Evolutionary conservation across 768 basidiomycete genomes (phyloP).

Genomic region (Tulasnella sp.): DNA sequence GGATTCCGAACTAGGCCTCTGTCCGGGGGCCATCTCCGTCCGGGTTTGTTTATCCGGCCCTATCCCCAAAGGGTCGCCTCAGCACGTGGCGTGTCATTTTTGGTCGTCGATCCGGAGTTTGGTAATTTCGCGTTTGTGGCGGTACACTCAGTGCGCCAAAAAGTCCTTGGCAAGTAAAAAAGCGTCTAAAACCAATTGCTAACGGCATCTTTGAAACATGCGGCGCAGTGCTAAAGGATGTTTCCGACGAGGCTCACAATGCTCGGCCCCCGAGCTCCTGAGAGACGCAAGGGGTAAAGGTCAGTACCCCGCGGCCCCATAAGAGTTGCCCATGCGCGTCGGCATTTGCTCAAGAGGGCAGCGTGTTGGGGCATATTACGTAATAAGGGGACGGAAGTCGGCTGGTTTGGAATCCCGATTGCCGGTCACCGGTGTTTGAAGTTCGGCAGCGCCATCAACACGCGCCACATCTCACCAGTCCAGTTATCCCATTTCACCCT

Average conservation of each 20-base stretch:
- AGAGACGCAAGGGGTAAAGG: not conserved
- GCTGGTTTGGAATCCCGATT: not conserved
- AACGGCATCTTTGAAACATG: not conserved
- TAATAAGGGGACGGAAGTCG: not conserved
- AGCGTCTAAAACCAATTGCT: not conserved
- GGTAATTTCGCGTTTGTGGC: not conserved
- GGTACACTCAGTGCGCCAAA: not conserved
- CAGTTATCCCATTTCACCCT: not conserved
- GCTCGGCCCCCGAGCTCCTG: not conserved
- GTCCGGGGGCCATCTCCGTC: not conserved
- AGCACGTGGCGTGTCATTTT: not conserved
- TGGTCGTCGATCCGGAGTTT: constrained; percentile 18
- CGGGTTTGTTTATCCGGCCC: not conserved
- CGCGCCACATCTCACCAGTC: not conserved
- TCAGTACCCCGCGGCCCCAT: not conserved
- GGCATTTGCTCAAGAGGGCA: not conserved
- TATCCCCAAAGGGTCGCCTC: not conserved
- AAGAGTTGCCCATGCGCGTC: not conserved
- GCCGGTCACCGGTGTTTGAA: not conserved
- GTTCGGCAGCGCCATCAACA: not conserved
- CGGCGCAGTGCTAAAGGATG: not conserved
- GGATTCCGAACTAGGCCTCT: not conserved
- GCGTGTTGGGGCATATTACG: not conserved
- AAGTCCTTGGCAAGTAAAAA: not conserved
- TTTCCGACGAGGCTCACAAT: not conserved